A percentile compares a stretch with the other conserved stretches of the same genome.
Conservation (phyloP, 306 rosid species). For the Hippophae gyantsensis region DNA sequence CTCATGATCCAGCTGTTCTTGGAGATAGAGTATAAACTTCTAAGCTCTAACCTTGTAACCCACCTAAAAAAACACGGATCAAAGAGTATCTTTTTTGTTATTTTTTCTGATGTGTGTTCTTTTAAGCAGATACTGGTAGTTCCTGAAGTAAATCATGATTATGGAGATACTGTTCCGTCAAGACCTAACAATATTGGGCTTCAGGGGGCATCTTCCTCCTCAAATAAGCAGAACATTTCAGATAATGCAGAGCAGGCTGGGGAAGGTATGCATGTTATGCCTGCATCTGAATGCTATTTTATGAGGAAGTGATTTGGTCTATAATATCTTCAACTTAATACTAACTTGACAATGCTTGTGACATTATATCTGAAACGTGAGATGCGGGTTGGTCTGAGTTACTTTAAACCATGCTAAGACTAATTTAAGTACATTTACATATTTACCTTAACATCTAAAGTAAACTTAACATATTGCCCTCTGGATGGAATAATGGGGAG, state of each 20-base stretch:
- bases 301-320: not conserved
- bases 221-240: conserved; percentile 34
- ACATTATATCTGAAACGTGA: no score
- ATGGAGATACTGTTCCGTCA: conserved; percentile 87
- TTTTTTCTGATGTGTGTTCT: conserved; percentile 16
- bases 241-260: conserved; percentile 32
- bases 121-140: conserved; percentile 34
- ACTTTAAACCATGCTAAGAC: no score
- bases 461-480: no score
- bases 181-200: conserved; percentile 40
- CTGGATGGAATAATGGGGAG: no score
- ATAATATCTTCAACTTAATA: no score
- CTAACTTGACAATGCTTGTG: no score
- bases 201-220: conserved; percentile 34
- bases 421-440: no score
- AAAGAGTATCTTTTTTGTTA: conserved; percentile 10
- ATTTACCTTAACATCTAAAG: no score
- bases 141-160: conserved; percentile 52
- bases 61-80: not conserved
- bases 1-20: conserved; percentile 35
- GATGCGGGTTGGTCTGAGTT: no score
- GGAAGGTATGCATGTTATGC: conserved; percentile 54
- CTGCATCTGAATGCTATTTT: not conserved
- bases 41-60: not conserved
- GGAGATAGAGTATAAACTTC: conserved; percentile 53